These are phyloP conservation scores for Capsicum pubescens DNA, from an alignment of 257 asterid species.

Conservation along the genomic window DNA sequence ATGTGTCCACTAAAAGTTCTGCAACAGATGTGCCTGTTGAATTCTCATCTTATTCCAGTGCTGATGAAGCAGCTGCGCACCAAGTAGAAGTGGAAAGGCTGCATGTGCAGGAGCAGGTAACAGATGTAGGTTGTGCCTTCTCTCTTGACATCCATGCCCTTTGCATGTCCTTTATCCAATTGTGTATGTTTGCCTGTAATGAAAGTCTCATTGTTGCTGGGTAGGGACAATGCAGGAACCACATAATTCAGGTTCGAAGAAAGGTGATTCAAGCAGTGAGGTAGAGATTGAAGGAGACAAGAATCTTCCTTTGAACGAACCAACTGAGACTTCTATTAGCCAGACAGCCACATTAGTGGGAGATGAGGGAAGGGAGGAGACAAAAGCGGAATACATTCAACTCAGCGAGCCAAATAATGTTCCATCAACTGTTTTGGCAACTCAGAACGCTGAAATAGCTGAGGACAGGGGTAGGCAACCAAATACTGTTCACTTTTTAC, in stretches of 20 bases:
- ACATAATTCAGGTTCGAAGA: constrained; percentile 54
- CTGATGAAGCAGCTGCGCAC: constrained; percentile 24
- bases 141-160: constrained; percentile 55
- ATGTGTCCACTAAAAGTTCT: constrained; percentile 43
- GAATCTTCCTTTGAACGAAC: constrained; percentile 43
- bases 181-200: constrained; percentile 41
- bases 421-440: constrained; percentile 38
- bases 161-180: not conserved
- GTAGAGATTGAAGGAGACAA: constrained; percentile 48
- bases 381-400: constrained; percentile 39
- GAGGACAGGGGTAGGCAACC: constrained; percentile 38
- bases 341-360: constrained; percentile 41
- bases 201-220: constrained; percentile 52
- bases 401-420: constrained; percentile 41
- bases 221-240: constrained; percentile 88
- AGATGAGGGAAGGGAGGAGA: constrained; percentile 40
- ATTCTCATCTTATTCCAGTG: constrained; percentile 36
- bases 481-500: constrained; percentile 38
- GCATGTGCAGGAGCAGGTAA: constrained; percentile 81
- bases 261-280: constrained; percentile 49
- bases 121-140: constrained; percentile 99
- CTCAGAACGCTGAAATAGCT: constrained; percentile 44
- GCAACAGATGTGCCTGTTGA: constrained; percentile 46
- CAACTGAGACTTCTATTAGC: constrained; percentile 39
- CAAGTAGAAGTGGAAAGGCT: constrained; percentile 40